phyloP scores from a whole-genome alignment of 2,329 filamentous ascomycete species.

The Madurella mycetomatis region DNA sequence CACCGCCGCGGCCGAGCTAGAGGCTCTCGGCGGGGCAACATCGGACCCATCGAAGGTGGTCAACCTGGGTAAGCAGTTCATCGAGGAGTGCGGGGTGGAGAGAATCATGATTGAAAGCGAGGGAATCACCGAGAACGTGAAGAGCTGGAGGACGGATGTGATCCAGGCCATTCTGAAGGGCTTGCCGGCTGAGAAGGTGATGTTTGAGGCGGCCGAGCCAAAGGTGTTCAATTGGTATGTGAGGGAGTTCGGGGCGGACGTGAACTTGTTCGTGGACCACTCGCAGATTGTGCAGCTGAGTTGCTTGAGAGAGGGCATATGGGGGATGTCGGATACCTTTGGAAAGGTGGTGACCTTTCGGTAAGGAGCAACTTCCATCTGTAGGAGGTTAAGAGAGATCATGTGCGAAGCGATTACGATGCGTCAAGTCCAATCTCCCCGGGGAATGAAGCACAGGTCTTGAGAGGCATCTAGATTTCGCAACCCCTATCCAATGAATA shows the following conservation, averaged over 20 bases:
- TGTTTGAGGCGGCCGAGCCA: slow-evolving; percentile 56
- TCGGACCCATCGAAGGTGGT: slow-evolving; percentile 47
- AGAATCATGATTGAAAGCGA: slow-evolving; percentile 57
- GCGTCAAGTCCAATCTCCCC: too few species aligned
- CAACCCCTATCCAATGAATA: too few species aligned
- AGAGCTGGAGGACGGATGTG: slow-evolving; percentile 50
- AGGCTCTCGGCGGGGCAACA: slow-evolving; percentile 39
- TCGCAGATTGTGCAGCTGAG: slow-evolving; percentile 54
- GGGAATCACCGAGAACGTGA: slow-evolving; percentile 54
- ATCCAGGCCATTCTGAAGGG: slow-evolving; percentile 49
- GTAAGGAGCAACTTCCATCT: background rate
- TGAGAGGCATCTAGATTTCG: too few species aligned
- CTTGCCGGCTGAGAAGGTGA: slow-evolving; percentile 47
- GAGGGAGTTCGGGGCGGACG: slow-evolving; percentile 52
- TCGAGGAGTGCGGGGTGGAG: slow-evolving; percentile 48
- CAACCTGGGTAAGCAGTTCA: slow-evolving; percentile 45
- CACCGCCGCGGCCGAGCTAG: slow-evolving; percentile 42
- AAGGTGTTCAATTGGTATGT: slow-evolving; percentile 55
- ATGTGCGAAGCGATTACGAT: too few species aligned
- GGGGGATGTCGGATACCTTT: slow-evolving; percentile 53
- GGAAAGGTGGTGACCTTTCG: slow-evolving; percentile 44
- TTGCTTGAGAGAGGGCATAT: slow-evolving; percentile 48
- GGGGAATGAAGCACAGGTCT: too few species aligned
- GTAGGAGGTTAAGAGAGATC: too few species aligned
- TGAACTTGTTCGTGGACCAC: slow-evolving; percentile 55